Evolutionary conservation across 768 basidiomycete species (phyloP).

Genomic region (Leccinum boreale): DNA sequence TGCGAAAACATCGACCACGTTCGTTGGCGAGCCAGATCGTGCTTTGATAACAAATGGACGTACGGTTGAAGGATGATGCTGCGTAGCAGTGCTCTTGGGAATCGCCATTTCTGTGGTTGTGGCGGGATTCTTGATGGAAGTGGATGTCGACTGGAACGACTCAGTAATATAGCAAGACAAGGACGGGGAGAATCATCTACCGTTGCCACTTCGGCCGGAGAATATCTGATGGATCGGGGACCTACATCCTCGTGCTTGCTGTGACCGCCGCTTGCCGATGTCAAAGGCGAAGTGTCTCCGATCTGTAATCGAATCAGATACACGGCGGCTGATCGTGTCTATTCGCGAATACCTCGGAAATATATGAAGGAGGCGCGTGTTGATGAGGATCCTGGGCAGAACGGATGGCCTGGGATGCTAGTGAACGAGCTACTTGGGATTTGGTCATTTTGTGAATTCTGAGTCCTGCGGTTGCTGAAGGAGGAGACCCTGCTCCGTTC

Average conservation of each 20-base stretch:
- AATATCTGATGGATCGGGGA: slow-evolving; percentile 8
- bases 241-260: not conserved
- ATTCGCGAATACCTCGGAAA: slow-evolving; percentile 14
- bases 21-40: not conserved
- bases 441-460: slow-evolving; percentile 16
- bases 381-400: slow-evolving; percentile 13
- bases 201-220: slow-evolving; percentile 8
- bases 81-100: slow-evolving; percentile 2
- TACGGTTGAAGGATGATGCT: slow-evolving; percentile 2
- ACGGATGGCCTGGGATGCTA: slow-evolving; percentile 1
- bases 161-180: slow-evolving; percentile 9
- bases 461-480: slow-evolving; percentile 1
- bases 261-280: slow-evolving; percentile 4
- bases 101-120: slow-evolving; percentile 14
- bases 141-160: slow-evolving; percentile 8
- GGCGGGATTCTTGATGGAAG: not conserved
- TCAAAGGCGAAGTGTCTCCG: slow-evolving; percentile 12
- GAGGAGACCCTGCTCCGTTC: slow-evolving; percentile 4
- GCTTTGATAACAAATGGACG: not conserved
- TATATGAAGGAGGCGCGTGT: slow-evolving; percentile 2
- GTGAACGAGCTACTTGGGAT: not conserved
- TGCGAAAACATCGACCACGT: not conserved
- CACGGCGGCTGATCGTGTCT: not conserved
- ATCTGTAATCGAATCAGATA: slow-evolving; percentile 19
- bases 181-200: slow-evolving; percentile 14